These are phyloP conservation scores for Linaria vulgaris DNA, from an alignment of 257 asterid species.

Conservation along the genomic window DNA sequence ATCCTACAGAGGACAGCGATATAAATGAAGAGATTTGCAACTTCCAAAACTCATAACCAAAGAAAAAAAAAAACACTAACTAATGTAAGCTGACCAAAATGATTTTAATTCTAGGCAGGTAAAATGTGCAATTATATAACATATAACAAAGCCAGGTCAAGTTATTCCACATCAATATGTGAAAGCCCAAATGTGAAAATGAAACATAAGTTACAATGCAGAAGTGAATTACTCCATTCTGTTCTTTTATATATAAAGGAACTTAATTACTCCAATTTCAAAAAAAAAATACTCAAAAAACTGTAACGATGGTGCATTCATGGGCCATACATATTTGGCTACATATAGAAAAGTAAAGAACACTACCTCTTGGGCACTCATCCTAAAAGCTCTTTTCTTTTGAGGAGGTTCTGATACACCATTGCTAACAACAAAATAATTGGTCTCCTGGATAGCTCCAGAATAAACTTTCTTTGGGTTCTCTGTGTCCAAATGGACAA, in stretches of 20 bases:
- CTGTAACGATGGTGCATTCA: conserved; percentile 4
- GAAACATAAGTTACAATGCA: background rate
- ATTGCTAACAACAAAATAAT: conserved; percentile 32
- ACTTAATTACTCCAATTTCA: background rate
- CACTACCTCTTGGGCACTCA: conserved; percentile 75
- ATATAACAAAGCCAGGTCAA: conserved; percentile 1
- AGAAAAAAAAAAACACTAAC: background rate
- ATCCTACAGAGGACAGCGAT: conserved; percentile 41
- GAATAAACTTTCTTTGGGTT: conserved; percentile 24
- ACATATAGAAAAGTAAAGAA: conserved; percentile 12
- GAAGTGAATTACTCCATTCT: conserved; percentile 3
- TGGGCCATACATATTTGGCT: background rate
- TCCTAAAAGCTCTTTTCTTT: conserved; percentile 64
- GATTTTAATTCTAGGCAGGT: background rate
- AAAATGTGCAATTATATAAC: background rate
- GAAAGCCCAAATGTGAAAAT: background rate
- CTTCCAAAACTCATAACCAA: background rate
- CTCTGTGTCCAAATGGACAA: conserved; percentile 22
- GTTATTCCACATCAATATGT: conserved; percentile 5
- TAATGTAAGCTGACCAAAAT: too few species aligned
- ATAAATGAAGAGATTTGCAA: conserved; percentile 2
- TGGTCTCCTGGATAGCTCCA: conserved; percentile 22
- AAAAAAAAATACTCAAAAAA: background rate
- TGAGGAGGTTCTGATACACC: conserved; percentile 48
- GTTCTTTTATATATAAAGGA: too few species aligned